Evolutionary conservation across 2,329 filamentous ascomycete species (phyloP).

Genomic region (Phaeosphaeria sp.): DNA sequence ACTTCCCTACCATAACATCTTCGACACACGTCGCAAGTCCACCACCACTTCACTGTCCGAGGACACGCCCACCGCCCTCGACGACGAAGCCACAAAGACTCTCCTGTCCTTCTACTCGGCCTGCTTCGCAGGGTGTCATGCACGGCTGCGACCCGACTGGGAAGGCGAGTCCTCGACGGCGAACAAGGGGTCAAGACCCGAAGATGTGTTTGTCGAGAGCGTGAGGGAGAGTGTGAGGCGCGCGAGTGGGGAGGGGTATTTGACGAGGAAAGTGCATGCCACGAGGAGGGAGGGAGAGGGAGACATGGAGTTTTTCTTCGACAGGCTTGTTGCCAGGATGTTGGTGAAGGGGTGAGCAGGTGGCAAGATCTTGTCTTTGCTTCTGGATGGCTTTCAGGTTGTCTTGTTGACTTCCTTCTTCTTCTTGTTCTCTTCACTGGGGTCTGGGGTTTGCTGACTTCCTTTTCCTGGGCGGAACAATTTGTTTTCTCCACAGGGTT

Average conservation of each 20-base stretch:
- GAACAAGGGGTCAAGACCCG: slow-evolving; percentile 5
- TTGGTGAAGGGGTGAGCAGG: slow-evolving; percentile 19
- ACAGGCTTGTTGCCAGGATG: slow-evolving; percentile 44
- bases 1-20: slow-evolving; percentile 39
- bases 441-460: too few species aligned
- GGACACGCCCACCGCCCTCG: slow-evolving; percentile 15
- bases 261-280: slow-evolving; percentile 26
- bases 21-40: slow-evolving; percentile 1
- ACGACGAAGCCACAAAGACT: slow-evolving; percentile 36
- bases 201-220: slow-evolving; percentile 39
- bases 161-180: slow-evolving; percentile 26
- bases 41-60: neutral
- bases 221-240: slow-evolving; percentile 32
- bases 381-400: too few species aligned
- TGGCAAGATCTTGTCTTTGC: neutral
- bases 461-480: neutral
- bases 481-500: neutral
- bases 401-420: too few species aligned
- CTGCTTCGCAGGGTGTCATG: slow-evolving; percentile 45
- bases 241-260: slow-evolving; percentile 27
- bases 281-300: slow-evolving; percentile 27
- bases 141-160: slow-evolving; percentile 35
- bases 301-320: slow-evolving; percentile 49
- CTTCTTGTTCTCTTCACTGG: too few species aligned
- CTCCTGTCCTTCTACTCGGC: slow-evolving; percentile 42